Conservation (phyloP, 2,329 filamentous ascomycete genomes). For the Emergomyces orientalis region DNA sequence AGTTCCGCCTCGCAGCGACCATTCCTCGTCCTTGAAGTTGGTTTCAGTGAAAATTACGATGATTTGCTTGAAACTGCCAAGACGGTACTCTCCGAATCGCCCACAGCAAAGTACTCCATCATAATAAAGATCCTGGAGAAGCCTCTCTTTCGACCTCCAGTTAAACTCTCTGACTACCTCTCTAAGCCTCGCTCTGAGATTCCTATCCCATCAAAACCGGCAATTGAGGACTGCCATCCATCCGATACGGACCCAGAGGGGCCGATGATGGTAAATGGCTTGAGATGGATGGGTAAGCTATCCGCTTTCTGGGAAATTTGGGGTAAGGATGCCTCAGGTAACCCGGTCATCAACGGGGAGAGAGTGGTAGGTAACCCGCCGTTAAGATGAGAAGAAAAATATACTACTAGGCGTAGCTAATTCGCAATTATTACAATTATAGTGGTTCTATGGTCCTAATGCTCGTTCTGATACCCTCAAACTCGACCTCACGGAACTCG, state of each 20-base stretch:
- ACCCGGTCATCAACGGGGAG: neutral
- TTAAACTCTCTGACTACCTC: neutral
- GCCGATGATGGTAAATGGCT: neutral
- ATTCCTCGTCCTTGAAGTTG: neutral
- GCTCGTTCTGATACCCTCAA: neutral
- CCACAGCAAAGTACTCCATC: neutral
- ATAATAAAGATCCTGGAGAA: neutral
- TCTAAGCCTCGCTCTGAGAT: neutral
- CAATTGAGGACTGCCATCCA: neutral
- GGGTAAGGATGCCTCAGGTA: neutral
- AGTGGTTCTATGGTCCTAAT: neutral
- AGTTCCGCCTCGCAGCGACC: neutral
- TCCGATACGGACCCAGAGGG: neutral
- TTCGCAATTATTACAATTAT: neutral
- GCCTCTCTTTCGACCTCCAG: neutral
- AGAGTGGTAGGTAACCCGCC: neutral
- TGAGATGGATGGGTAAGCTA: neutral
- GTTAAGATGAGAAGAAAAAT: too few relatives aligned
- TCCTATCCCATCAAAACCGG: neutral
- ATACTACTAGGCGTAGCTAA: neutral
- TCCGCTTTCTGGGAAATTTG: conserved; percentile 1
- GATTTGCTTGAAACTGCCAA: neutral
- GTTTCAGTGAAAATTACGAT: neutral
- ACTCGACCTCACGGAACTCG: neutral
- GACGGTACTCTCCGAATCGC: neutral